A percentile compares a stretch with the other conserved stretches of the same genome.
phyloP scores from a whole-genome alignment of 176 grass and related monocot genomes.

The Carex kokanica region DNA sequence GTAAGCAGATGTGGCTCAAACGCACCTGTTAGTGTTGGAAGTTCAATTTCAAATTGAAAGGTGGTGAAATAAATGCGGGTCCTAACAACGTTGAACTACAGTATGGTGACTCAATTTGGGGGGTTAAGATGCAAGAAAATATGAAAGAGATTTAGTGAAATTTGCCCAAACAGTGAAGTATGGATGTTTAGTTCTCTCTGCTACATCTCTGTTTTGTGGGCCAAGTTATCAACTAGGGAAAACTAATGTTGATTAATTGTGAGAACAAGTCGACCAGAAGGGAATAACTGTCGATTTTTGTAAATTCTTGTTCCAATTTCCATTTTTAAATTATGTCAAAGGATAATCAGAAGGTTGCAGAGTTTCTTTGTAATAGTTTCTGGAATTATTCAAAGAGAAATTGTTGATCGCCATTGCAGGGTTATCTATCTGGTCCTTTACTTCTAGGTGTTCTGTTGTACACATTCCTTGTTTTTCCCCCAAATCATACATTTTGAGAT shows the following conservation, averaged over 20 bases:
- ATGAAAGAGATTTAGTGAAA: background rate
- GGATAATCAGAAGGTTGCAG: background rate
- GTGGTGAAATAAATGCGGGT: background rate
- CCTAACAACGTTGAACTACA: background rate
- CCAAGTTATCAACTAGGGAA: background rate
- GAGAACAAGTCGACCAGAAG: background rate
- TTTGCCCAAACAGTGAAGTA: background rate
- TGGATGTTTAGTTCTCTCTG: background rate
- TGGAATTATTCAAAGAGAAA: slow-evolving; percentile 23
- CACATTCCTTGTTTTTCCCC: background rate
- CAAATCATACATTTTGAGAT: background rate
- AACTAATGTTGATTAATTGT: background rate
- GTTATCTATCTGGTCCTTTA: background rate
- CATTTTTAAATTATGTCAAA: slow-evolving; percentile 13
- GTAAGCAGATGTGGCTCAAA: slow-evolving; percentile 1
- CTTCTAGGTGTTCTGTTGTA: background rate
- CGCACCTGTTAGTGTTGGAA: background rate
- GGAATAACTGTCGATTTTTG: background rate
- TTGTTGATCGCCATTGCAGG: background rate
- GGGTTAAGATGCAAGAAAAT: background rate
- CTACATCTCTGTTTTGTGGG: background rate
- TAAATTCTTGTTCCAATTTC: slow-evolving; percentile 10
- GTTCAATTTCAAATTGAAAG: slow-evolving; percentile 11
- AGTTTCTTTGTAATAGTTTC: slow-evolving; percentile 19
- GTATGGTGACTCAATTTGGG: background rate